phyloP scores from a whole-genome alignment of 2,329 filamentous ascomycete genomes.

The Colletotrichum cereale region DNA sequence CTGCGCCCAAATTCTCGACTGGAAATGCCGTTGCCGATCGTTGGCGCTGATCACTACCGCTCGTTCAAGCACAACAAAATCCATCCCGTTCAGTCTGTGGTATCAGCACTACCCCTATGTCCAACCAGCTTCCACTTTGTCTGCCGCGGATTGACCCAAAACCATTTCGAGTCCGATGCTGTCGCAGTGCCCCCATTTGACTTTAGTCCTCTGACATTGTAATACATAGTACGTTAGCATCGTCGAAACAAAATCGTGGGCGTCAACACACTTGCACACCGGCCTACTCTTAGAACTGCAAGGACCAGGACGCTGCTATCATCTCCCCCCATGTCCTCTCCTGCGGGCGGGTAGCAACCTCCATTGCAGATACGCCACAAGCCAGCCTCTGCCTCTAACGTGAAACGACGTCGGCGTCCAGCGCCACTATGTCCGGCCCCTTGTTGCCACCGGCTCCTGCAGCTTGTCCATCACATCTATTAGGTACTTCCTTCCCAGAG shows the following conservation, averaged over 20 bases:
- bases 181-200: neutral
- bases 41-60: conserved; percentile 10
- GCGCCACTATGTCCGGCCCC: neutral
- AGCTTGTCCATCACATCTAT: neutral
- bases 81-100: conserved; percentile 1
- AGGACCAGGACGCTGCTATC: neutral
- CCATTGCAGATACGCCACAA: neutral
- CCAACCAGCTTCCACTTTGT: neutral
- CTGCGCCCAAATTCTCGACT: neutral
- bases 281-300: neutral
- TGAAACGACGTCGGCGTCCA: neutral
- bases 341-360: neutral
- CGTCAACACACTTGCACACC: too few species aligned
- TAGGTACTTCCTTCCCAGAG: neutral
- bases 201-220: neutral
- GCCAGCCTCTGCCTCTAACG: conserved; percentile 1
- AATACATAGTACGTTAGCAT: neutral
- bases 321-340: neutral
- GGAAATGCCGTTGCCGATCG: conserved; percentile 21
- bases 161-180: neutral
- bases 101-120: neutral
- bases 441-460: conserved; percentile 1
- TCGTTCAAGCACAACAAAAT: neutral
- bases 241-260: neutral
- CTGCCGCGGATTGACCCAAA: neutral